phyloP scores from a whole-genome alignment of 2,329 filamentous ascomycete species.

The Clonostachys rosea region DNA sequence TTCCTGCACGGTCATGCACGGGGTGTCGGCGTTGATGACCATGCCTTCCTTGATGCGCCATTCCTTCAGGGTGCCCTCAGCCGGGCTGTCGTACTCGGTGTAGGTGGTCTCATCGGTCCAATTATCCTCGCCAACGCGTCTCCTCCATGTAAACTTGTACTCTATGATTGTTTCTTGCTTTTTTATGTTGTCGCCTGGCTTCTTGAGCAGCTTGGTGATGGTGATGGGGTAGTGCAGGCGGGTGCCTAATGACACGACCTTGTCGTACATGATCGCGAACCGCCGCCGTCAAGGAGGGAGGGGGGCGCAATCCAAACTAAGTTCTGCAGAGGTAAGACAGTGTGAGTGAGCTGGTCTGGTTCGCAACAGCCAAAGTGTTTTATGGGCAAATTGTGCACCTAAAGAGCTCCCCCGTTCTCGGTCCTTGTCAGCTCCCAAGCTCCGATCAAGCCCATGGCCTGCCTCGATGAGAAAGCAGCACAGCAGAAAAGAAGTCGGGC shows the following conservation, averaged over 20 bases:
- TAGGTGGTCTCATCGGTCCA: slow-evolving; percentile 57
- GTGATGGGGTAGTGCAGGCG: slow-evolving; percentile 89
- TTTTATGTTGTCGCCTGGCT: slow-evolving; percentile 68
- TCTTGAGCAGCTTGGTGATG: slow-evolving; percentile 78
- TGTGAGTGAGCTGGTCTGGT: not conserved
- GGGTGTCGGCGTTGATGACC: slow-evolving; percentile 53
- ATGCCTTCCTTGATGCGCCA: slow-evolving; percentile 73
- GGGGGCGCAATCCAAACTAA: not conserved
- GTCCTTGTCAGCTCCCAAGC: slow-evolving; percentile 17
- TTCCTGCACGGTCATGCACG: slow-evolving; percentile 77
- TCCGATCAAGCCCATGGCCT: slow-evolving; percentile 28
- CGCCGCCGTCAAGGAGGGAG: too few species aligned
- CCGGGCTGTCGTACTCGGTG: slow-evolving; percentile 76
- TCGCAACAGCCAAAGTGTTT: slow-evolving; percentile 13
- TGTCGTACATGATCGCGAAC: slow-evolving; percentile 26
- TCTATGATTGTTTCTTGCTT: slow-evolving; percentile 76
- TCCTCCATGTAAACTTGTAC: slow-evolving; percentile 80
- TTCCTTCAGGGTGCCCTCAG: slow-evolving; percentile 71
- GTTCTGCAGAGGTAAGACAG: not conserved
- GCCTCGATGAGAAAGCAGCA: not conserved
- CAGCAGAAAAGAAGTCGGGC: too few species aligned
- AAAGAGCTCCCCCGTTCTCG: slow-evolving; percentile 16
- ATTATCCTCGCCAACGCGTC: slow-evolving; percentile 64
- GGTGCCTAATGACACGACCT: slow-evolving; percentile 45
- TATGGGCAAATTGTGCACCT: not conserved